These are phyloP conservation scores for Gastrodia elata DNA, from an alignment of 106 monocot species.

Conservation along the genomic window DNA sequence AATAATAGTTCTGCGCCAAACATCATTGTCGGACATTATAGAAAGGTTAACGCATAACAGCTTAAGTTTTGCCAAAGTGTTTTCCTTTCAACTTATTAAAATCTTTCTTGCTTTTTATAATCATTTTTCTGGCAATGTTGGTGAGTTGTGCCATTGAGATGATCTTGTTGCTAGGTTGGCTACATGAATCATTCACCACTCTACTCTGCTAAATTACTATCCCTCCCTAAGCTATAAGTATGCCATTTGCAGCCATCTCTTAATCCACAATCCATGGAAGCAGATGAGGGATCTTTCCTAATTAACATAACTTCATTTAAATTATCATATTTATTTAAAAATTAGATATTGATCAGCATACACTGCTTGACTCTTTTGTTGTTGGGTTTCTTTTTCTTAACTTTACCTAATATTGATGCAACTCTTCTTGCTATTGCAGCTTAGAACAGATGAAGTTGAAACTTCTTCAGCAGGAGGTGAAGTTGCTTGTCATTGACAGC, in stretches of 20 bases:
- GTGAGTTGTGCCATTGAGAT: neutral
- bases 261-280: no score
- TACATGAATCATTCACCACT: neutral
- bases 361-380: neutral
- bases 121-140: neutral
- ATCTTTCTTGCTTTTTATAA: neutral
- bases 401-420: neutral
- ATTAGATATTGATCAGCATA: neutral
- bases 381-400: neutral
- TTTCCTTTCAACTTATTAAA: neutral
- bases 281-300: no score
- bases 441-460: conserved; percentile 68
- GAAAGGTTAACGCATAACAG: conserved; percentile 45
- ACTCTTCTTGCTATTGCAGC: conserved; percentile 30
- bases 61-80: neutral
- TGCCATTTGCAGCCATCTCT: no score
- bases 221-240: no score
- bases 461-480: conserved; percentile 71
- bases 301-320: neutral
- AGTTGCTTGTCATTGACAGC: conserved; percentile 86
- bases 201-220: no score
- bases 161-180: neutral
- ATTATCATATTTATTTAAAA: neutral
- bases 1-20: conserved; percentile 61
- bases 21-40: conserved; percentile 67